phyloP scores from a whole-genome alignment of 2,329 filamentous ascomycete species.

The Microdochium nivale region DNA sequence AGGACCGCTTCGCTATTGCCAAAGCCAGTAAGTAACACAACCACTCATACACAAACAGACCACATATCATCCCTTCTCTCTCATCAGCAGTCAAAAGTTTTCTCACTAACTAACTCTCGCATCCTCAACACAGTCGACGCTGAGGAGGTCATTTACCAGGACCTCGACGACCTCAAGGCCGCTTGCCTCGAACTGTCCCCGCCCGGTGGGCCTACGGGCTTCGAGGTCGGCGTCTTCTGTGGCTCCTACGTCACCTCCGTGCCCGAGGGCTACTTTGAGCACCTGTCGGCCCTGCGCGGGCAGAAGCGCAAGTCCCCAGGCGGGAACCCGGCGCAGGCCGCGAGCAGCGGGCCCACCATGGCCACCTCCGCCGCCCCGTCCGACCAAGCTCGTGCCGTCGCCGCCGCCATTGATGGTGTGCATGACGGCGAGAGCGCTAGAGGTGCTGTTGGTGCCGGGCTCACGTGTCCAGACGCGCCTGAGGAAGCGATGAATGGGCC shows the following conservation, averaged over 20 bases:
- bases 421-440: not conserved
- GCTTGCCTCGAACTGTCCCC: conserved; percentile 68
- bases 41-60: too few species aligned
- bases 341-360: conserved; percentile 2
- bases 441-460: too few species aligned
- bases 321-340: conserved; percentile 1
- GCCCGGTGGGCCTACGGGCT: conserved; percentile 48
- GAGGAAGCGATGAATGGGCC: not conserved
- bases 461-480: too few species aligned
- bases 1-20: conserved; percentile 47
- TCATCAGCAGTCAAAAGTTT: not conserved
- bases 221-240: conserved; percentile 89
- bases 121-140: conserved; percentile 39
- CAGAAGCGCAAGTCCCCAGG: conserved; percentile 54
- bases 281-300: conserved; percentile 63
- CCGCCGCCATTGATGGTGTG: not conserved
- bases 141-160: conserved; percentile 59
- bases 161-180: conserved; percentile 68
- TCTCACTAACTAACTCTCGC: not conserved
- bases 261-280: conserved; percentile 71
- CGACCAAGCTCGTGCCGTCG: conserved; percentile 1
- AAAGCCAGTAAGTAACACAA: conserved; percentile 24
- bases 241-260: conserved; percentile 81
- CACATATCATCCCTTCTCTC: too few species aligned
- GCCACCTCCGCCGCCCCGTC: conserved; percentile 4